phyloP scores from a whole-genome alignment of 2,329 filamentous ascomycete genomes.

The Penicillium sp. region DNA sequence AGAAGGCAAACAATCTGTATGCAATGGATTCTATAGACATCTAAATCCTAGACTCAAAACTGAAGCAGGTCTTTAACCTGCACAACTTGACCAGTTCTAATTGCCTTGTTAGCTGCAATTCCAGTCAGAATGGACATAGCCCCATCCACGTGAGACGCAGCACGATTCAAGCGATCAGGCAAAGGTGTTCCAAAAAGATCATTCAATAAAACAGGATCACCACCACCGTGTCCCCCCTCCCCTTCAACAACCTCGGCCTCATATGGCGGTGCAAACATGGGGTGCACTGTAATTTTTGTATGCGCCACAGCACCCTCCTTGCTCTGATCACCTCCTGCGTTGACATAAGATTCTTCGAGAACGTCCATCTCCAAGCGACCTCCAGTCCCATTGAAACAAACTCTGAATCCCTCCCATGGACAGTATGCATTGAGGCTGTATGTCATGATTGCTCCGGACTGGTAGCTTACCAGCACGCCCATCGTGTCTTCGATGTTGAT shows the following conservation, averaged over 20 bases:
- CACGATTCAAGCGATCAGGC: conserved; percentile 53
- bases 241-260: conserved; percentile 56
- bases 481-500: conserved; percentile 66
- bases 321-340: conserved; percentile 57
- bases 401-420: conserved; percentile 48
- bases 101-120: conserved; percentile 59
- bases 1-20: neutral
- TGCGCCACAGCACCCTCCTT: conserved; percentile 29
- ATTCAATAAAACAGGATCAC: conserved; percentile 57
- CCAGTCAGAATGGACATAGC: conserved; percentile 61
- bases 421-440: conserved; percentile 59
- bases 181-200: conserved; percentile 55
- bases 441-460: conserved; percentile 57
- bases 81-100: conserved; percentile 57
- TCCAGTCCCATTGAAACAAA: conserved; percentile 48
- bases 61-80: conserved; percentile 51
- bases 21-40: neutral
- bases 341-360: conserved; percentile 60
- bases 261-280: conserved; percentile 57
- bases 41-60: neutral
- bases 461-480: conserved; percentile 59
- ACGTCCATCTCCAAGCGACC: conserved; percentile 62
- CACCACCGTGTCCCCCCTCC: conserved; percentile 59
- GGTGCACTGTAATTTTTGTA: conserved; percentile 44
- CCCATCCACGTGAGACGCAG: conserved; percentile 60